Conservation (phyloP, 1,284 basidiomycete species). For the Sporisorium reilianum region DNA sequence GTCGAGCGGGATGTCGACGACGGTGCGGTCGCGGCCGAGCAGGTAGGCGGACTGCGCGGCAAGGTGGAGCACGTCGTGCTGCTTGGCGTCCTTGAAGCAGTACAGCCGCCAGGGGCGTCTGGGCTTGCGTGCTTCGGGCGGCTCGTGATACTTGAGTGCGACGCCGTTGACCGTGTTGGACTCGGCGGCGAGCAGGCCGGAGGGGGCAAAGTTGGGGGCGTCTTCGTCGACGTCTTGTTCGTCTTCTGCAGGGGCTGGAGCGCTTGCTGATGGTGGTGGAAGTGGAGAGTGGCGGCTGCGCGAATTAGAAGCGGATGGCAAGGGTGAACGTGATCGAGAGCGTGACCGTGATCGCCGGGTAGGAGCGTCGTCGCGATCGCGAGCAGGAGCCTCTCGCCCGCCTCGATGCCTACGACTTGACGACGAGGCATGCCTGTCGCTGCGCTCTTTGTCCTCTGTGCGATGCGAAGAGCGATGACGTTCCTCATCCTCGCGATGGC, state of each 20-base stretch:
- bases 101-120: conserved; percentile 90
- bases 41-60: conserved; percentile 89
- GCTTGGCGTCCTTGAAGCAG: conserved; percentile 94
- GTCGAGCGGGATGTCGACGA: conserved; percentile 83
- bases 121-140: conserved; percentile 95
- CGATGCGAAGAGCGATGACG: conserved; percentile 2
- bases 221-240: conserved; percentile 24
- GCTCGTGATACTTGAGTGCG: conserved; percentile 97
- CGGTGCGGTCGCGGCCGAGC: conserved; percentile 82
- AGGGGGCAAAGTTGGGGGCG: conserved; percentile 86
- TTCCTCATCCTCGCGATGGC: conserved; percentile 8
- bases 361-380: conserved; percentile 1
- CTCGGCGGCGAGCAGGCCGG: conserved; percentile 89
- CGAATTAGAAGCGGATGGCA: conserved; percentile 5
- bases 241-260: not conserved
- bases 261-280: not conserved
- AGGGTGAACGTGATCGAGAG: conserved; percentile 10
- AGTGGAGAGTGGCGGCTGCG: not conserved
- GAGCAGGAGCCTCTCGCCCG: conserved; percentile 7
- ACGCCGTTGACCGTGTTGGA: conserved; percentile 79
- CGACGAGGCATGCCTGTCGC: conserved; percentile 1
- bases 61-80: conserved; percentile 73
- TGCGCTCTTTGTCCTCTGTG: not conserved
- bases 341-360: conserved; percentile 9
- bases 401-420: conserved; percentile 6